phyloP scores from a whole-genome alignment of 345 rosid species.

The Eucalyptus paniculata region DNA sequence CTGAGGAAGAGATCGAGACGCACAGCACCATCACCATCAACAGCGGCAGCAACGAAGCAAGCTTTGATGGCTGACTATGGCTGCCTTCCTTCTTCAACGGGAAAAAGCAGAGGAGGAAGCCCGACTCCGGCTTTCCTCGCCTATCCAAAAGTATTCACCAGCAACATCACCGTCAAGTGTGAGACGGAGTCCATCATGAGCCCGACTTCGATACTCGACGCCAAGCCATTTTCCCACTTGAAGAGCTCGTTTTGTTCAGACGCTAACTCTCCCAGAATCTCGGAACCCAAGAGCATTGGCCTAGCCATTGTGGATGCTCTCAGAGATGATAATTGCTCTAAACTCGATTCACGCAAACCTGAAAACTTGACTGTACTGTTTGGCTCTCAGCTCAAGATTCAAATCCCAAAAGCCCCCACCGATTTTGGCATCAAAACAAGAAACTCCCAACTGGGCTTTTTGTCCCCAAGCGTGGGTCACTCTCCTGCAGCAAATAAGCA shows the following conservation, averaged over 20 bases:
- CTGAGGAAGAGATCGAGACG: slow-evolving; percentile 26
- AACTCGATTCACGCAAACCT: slow-evolving; percentile 23
- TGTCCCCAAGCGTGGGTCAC: not conserved
- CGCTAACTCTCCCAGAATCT: slow-evolving; percentile 12
- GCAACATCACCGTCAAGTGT: not conserved
- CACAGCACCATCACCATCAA: not conserved
- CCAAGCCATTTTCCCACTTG: slow-evolving; percentile 51
- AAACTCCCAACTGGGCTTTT: slow-evolving; percentile 16
- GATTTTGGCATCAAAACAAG: slow-evolving; percentile 68
- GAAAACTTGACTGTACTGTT: slow-evolving; percentile 44
- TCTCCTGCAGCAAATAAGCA: slow-evolving; percentile 6
- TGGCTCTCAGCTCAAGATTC: slow-evolving; percentile 79
- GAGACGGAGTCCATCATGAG: not conserved
- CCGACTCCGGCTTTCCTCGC: slow-evolving; percentile 55
- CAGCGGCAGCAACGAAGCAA: not conserved
- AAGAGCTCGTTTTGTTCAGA: slow-evolving; percentile 57
- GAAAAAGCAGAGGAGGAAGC: not conserved
- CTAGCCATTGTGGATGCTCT: slow-evolving; percentile 27
- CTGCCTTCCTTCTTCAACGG: not conserved
- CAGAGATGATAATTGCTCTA: slow-evolving; percentile 10
- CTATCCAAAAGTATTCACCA: not conserved
- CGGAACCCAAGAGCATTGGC: slow-evolving; percentile 45
- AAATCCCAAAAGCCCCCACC: slow-evolving; percentile 49
- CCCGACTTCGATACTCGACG: slow-evolving; percentile 65
- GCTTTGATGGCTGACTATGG: slow-evolving; percentile 43